Base-by-base conservation (phyloP, 2,329 filamentous ascomycete genomes). In the Arthrobotrys pseudoclavata region DNA sequence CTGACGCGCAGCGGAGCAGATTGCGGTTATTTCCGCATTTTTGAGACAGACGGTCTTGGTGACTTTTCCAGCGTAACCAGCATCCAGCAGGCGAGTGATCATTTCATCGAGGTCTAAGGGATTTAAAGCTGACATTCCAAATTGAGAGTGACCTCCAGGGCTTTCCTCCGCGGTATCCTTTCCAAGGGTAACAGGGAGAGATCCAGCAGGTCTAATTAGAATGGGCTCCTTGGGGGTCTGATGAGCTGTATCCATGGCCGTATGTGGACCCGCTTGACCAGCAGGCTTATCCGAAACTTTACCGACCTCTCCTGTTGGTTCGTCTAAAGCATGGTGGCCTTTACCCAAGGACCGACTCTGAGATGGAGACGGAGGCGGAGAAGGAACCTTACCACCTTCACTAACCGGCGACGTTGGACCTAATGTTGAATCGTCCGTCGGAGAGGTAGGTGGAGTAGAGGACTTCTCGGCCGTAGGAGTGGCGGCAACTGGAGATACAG, bases 11-110 rank as follows among this genome's bases (percentile, higher is more conserved):
- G 93, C 92, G 79, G 92, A 90, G 84, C 96, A 99, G 80, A 99
- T 95, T 76, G 95, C 94, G 55, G 91, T 92, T 80, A 99, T 98
- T 84, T 99, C 96, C 45, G 96, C 96, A 83, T 99, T 98, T 86
- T 97, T 97, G 77, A 99, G 87, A 81, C 94, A 97, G 24, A 98
- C 95, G 22, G 94, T 93, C 87, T 99, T 99, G 79, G 96, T 98
- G 81, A 97, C 93, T 84, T 99, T 99, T 80, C 94, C 94, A 52
- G 94, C 92, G 83, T 99, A 99, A 12, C 92, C 96, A 9, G 96
- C 95, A 84, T 99, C 96, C 67, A 99, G 86, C 50, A 99, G 88
- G 50, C 96, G 90, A 82, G 94, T 94, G 83, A 99, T 99, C 87
- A 97, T 97, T 83, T 99, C 96, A 83, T 99, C 96, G 31, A 99